These are phyloP conservation scores for Pichia sp. DNA, from an alignment of 1,139 yeast genomes.

Conservation along the genomic window DNA sequence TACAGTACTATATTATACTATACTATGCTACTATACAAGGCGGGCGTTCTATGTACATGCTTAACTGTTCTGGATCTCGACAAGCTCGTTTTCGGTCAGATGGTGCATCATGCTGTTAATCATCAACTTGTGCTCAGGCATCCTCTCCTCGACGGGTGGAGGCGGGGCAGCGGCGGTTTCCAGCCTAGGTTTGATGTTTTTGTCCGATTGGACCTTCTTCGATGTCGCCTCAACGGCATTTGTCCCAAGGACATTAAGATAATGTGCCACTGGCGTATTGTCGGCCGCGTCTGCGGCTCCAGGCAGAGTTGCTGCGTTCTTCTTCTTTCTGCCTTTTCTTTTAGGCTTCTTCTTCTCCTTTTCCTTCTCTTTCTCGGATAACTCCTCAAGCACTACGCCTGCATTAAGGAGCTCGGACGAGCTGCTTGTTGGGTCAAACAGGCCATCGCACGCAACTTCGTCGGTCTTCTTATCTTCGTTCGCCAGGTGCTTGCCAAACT, in stretches of 20 bases:
- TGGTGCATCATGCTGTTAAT: not conserved
- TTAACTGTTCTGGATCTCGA: slow-evolving; percentile 6
- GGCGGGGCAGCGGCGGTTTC: not conserved
- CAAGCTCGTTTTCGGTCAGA: slow-evolving; percentile 7
- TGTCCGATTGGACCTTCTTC: not conserved
- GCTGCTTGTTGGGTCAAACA: slow-evolving; percentile 7
- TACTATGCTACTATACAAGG: too few relatives aligned
- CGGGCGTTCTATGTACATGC: not conserved
- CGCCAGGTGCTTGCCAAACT: slow-evolving; percentile 16
- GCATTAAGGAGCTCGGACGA: slow-evolving; percentile 9
- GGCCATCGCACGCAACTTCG: slow-evolving; percentile 22
- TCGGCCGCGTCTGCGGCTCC: not conserved
- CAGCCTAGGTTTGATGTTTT: not conserved
- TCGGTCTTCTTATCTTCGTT: slow-evolving; percentile 19
- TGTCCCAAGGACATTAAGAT: not conserved
- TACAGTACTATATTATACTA: too few relatives aligned
- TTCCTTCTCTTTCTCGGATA: slow-evolving; percentile 4
- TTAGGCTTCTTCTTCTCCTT: slow-evolving; percentile 1
- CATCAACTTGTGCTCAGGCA: not conserved
- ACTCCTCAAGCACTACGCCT: slow-evolving; percentile 7
- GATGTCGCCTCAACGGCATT: not conserved
- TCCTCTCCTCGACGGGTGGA: not conserved
- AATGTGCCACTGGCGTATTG: not conserved
- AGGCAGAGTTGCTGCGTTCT: not conserved
- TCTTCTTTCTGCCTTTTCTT: not conserved